Evolutionary conservation across 768 basidiomycete species (phyloP), one percentile per base, ranked within the genome.

Genomic region (Podaxis mareebaensis): DNA sequence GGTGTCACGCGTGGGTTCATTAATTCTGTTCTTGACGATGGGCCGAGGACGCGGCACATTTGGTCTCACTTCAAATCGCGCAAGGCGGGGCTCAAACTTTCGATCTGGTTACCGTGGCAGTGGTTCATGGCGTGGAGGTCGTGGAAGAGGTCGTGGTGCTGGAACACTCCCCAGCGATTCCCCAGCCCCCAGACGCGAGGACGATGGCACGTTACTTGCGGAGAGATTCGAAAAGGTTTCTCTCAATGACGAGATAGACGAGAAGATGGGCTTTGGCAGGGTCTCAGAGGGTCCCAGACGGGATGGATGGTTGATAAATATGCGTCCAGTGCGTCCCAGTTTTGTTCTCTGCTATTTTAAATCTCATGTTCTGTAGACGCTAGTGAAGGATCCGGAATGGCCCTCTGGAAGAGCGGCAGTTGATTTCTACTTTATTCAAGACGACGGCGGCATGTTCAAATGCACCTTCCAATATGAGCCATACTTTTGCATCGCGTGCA

Each of bases 381-480:
- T 96, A 8, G 76, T 97, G 15, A 92, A 93, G 74, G 95, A 96
- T 70, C 77, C 94, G 5, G 89, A 92, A 48, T 89, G 89, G 81
- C 85, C 92, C 4, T 85, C 85, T 8, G 97, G 96, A 20, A 88
- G 86, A 68, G 89, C 94, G 2, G 97, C 91, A 6, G 96, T 99
- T 12, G 95, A 99, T 69, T 96, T 87, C 68, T 99, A 96, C 73
- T 99, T 99, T 71, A 94, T 99, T 66, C 89, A 98, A 77, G 96
- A 98, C 70, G 95, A 99, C 64, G 97, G 97, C 4, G 86, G 86
- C 26, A 92, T 92, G 88, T 99, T 99, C 83, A 99, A 99, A 75
- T 89, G 87, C 67, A 99, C 96, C 4, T 81, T 91, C 65, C 84
- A 86, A 61, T 96, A 96, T 71, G 96, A 99, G 71, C 96, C 97